phyloP scores from a whole-genome alignment of 441 rosid species.

The Metrosideros polymorpha region DNA sequence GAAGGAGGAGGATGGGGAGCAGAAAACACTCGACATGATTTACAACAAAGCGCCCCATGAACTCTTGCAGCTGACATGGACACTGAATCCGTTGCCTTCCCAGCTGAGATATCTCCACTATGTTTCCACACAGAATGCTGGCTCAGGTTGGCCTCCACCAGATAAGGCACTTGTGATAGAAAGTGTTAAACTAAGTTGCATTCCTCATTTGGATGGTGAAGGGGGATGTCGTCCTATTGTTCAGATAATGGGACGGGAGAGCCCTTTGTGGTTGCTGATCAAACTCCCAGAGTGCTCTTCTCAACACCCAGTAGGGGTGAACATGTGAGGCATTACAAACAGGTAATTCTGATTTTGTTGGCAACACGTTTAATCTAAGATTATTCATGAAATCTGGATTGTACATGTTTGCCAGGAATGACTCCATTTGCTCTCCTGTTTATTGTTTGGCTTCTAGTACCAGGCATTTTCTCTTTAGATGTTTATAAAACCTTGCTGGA shows the following conservation, averaged over 20 bases:
- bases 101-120: background rate
- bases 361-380: background rate
- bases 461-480: background rate
- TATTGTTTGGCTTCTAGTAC: background rate
- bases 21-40: background rate
- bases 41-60: background rate
- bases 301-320: background rate
- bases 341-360: background rate
- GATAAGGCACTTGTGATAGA: background rate
- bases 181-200: background rate
- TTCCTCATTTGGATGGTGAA: background rate
- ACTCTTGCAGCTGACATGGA: background rate
- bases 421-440: background rate
- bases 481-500: background rate
- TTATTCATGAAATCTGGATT: background rate
- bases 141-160: background rate
- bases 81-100: background rate
- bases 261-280: background rate
- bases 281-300: background rate
- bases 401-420: background rate
- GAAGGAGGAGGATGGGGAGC: background rate
- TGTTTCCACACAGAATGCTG: background rate
- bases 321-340: background rate
- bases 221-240: background rate
- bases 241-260: background rate